Percentiles rank a stretch among this genome's conserved stretches.
phyloP scores from a whole-genome alignment of 169 alveolate genomes.

The Plasmodium billcollinsi region DNA sequence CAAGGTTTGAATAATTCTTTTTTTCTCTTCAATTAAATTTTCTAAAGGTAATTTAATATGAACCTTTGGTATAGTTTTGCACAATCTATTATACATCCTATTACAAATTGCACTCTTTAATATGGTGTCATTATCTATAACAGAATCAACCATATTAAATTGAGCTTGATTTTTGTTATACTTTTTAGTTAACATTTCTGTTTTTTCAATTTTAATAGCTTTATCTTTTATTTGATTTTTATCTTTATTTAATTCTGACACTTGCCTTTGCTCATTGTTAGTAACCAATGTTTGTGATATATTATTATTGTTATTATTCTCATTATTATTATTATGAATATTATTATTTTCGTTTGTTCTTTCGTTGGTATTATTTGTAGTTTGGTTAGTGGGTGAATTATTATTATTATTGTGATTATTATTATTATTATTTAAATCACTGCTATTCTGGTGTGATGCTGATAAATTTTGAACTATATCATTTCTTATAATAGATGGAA shows the following conservation, averaged over 20 bases:
- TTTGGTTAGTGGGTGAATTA: background rate
- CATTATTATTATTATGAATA: background rate
- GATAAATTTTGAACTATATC: background rate
- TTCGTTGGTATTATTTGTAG: background rate
- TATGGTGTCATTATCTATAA: constrained; percentile 54
- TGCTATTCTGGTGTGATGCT: background rate
- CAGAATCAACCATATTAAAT: constrained; percentile 49
- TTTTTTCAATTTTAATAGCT: constrained; percentile 16
- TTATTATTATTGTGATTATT: constrained; percentile 5
- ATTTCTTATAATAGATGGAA: background rate
- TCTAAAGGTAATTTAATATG: constrained; percentile 63
- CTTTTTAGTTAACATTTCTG: constrained; percentile 9
- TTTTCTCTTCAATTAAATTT: constrained; percentile 59
- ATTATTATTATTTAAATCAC: background rate
- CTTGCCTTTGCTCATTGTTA: background rate
- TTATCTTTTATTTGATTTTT: background rate
- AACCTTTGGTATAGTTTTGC: constrained; percentile 71
- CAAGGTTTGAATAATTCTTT: constrained; percentile 60
- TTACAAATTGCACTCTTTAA: constrained; percentile 58
- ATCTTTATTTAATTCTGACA: constrained; percentile 3
- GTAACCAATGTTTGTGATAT: background rate
- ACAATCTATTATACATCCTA: constrained; percentile 54
- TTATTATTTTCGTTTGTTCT: background rate
- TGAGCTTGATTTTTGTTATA: constrained; percentile 8
- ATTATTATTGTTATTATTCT: background rate